Conservation (phyloP, 805 yeast species). For the Saccharomycopsis vini region DNA sequence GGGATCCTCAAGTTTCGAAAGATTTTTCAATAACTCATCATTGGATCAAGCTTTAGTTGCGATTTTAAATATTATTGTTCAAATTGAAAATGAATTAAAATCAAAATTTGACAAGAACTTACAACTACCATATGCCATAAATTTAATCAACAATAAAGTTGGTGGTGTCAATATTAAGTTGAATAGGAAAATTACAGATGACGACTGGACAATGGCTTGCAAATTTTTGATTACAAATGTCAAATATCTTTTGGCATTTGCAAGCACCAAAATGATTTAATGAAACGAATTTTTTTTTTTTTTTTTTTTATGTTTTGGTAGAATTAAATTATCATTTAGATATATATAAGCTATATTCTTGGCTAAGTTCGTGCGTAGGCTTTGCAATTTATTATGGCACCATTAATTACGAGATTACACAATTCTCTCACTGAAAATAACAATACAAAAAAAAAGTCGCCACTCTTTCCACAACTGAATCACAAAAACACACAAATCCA, state of each 20-base stretch:
- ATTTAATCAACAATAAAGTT: constrained; percentile 48
- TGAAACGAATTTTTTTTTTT: background rate
- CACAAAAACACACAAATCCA: too few relatives aligned
- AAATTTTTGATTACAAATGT: constrained; percentile 68
- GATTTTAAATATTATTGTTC: constrained; percentile 50
- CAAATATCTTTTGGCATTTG: constrained; percentile 78
- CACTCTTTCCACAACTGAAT: too few relatives aligned
- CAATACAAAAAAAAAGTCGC: too few relatives aligned
- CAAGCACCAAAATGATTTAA: constrained; percentile 32
- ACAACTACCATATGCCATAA: constrained; percentile 66
- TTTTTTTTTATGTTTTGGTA: too few relatives aligned
- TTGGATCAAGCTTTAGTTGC: constrained; percentile 80
- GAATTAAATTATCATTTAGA: too few relatives aligned
- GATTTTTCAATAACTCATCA: constrained; percentile 63
- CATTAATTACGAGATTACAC: too few relatives aligned
- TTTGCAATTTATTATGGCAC: too few relatives aligned
- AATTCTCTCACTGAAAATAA: too few relatives aligned
- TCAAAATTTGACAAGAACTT: constrained; percentile 25
- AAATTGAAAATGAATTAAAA: constrained; percentile 35
- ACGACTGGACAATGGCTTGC: constrained; percentile 88
- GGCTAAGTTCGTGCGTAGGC: too few relatives aligned
- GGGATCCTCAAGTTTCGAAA: constrained; percentile 65
- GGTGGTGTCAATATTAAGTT: constrained; percentile 72
- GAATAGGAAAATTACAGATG: constrained; percentile 51
- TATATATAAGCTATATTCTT: too few relatives aligned